These are phyloP conservation scores for Rhodotorula taiwanensis DNA, from an alignment of 768 basidiomycete genomes.

Conservation along the genomic window DNA sequence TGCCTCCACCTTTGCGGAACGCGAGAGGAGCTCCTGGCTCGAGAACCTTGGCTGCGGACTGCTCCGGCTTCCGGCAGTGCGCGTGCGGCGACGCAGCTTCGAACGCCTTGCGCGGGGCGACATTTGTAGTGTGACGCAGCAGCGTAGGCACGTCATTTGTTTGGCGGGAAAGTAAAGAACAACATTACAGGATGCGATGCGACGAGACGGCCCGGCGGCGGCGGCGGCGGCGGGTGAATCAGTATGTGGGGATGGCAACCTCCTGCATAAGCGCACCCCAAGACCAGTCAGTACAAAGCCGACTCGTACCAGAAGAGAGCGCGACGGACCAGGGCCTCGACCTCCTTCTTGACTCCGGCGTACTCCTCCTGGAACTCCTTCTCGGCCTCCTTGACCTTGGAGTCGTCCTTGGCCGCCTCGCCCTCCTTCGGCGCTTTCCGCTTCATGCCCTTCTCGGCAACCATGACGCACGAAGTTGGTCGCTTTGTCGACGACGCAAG, in stretches of 20 bases:
- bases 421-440: constrained; percentile 56
- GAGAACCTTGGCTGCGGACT: too few species aligned
- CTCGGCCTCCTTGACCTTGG: constrained; percentile 52
- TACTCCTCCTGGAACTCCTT: constrained; percentile 82
- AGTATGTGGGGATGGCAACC: constrained; percentile 27
- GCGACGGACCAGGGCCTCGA: constrained; percentile 55
- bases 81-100: too few species aligned
- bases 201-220: not conserved
- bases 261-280: not conserved
- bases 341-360: constrained; percentile 77
- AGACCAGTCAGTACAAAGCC: not conserved
- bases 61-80: too few species aligned
- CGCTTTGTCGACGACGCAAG: constrained; percentile 94
- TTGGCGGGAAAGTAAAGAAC: too few species aligned
- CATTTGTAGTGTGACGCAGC: too few species aligned
- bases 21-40: too few species aligned
- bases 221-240: not conserved
- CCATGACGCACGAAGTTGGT: constrained; percentile 95
- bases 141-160: too few species aligned
- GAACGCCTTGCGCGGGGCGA: too few species aligned
- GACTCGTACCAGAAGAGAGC: not conserved
- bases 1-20: too few species aligned
- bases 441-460: constrained; percentile 74
- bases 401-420: constrained; percentile 45
- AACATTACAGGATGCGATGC: too few species aligned